phyloP scores from a whole-genome alignment of 2,329 filamentous ascomycete genomes.

The Colletotrichum sp. region DNA sequence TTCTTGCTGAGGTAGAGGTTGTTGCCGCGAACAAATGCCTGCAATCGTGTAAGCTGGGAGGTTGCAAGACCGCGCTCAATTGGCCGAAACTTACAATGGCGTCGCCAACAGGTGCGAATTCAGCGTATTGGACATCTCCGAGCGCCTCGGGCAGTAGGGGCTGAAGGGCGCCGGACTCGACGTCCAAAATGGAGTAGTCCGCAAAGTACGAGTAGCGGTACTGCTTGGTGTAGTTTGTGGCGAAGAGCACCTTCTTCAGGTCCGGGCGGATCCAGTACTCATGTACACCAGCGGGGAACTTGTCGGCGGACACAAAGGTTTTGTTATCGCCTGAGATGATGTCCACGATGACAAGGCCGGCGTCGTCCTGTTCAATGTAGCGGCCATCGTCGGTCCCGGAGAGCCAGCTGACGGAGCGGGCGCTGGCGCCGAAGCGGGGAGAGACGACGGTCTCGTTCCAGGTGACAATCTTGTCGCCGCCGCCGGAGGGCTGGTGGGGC shows the following conservation, averaged over 20 bases:
- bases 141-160: slow-evolving; percentile 64
- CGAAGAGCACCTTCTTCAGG: slow-evolving; percentile 63
- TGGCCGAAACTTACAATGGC: slow-evolving; percentile 42
- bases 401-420: slow-evolving; percentile 61
- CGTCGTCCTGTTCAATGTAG: slow-evolving; percentile 59
- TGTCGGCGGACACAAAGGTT: slow-evolving; percentile 62
- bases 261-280: slow-evolving; percentile 69
- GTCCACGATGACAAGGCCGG: slow-evolving; percentile 65
- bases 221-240: slow-evolving; percentile 71
- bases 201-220: slow-evolving; percentile 73
- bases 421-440: slow-evolving; percentile 49
- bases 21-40: slow-evolving; percentile 70
- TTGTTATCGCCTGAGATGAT: slow-evolving; percentile 62
- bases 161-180: slow-evolving; percentile 57
- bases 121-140: slow-evolving; percentile 72
- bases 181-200: slow-evolving; percentile 69
- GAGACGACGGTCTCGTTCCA: slow-evolving; percentile 64
- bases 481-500: slow-evolving; percentile 60
- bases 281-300: slow-evolving; percentile 58
- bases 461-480: slow-evolving; percentile 59
- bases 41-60: not conserved
- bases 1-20: slow-evolving; percentile 66
- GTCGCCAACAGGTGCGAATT: slow-evolving; percentile 62
- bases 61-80: not conserved
- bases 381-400: slow-evolving; percentile 64